Conservation (phyloP, 768 basidiomycete species). For the Naganishia friedmannii region DNA sequence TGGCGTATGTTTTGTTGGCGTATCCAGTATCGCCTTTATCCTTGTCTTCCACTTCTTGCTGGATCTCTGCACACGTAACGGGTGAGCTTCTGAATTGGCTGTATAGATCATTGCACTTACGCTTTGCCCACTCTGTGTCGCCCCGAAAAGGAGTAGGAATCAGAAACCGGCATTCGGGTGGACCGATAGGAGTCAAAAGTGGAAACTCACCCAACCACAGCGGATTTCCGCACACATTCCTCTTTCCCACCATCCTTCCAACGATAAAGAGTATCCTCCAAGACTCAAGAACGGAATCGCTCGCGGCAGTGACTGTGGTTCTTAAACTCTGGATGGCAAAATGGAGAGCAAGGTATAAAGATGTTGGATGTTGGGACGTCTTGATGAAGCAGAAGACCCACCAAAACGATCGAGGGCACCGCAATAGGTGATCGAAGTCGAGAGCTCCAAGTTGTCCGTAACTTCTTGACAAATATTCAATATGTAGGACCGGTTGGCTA, state of each 20-base stretch:
- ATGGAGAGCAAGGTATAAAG: too few species aligned
- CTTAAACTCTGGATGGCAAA: too few species aligned
- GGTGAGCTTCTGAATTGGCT: background rate
- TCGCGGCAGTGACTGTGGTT: background rate
- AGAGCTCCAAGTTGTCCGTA: too few species aligned
- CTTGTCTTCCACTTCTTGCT: conserved; percentile 40
- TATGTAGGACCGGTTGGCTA: background rate
- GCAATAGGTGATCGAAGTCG: too few species aligned
- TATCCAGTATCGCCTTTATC: conserved; percentile 32
- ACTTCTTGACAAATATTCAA: too few species aligned
- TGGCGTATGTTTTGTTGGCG: conserved; percentile 40
- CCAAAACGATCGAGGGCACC: too few species aligned
- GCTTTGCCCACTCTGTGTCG: conserved; percentile 40
- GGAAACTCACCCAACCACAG: conserved; percentile 36
- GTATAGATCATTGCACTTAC: conserved; percentile 29
- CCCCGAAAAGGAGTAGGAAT: background rate
- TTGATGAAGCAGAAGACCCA: too few species aligned
- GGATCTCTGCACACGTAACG: conserved; percentile 34
- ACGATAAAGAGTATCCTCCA: background rate
- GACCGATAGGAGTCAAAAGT: background rate
- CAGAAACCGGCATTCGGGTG: too few species aligned
- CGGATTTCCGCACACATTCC: conserved; percentile 44
- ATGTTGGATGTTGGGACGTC: too few species aligned
- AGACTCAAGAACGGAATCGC: background rate
- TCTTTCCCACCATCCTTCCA: conserved; percentile 13